A percentile compares a stretch with the other conserved stretches of the same genome.
Evolutionary conservation across 1,284 basidiomycete species (phyloP).

Genomic region (Quambalaria eucalypti): DNA sequence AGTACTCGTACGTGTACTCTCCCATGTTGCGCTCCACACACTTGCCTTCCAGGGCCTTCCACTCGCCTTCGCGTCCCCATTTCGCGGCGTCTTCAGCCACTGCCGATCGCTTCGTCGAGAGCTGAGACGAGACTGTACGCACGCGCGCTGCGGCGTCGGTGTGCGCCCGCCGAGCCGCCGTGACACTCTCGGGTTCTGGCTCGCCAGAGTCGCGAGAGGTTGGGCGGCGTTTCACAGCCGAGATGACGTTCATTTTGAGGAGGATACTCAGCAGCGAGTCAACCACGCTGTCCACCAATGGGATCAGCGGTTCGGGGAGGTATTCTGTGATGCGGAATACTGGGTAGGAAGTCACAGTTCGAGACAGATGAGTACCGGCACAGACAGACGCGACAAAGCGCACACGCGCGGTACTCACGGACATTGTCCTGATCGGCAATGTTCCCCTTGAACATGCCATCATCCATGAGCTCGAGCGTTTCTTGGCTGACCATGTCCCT

Average conservation of each 20-base stretch:
- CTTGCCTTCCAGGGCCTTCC: constrained; percentile 80
- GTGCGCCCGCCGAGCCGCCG: constrained; percentile 54
- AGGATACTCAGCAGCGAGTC: constrained; percentile 61
- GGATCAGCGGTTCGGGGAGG: constrained; percentile 71
- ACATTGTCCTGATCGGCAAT: constrained; percentile 50
- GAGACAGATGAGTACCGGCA: no score
- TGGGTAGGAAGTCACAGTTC: constrained; percentile 41
- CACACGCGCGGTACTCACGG: constrained; percentile 52
- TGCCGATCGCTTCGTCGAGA: constrained; percentile 51
- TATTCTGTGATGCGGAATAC: constrained; percentile 76
- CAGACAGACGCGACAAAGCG: no score
- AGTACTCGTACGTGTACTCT: constrained; percentile 97
- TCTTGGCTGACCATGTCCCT: constrained; percentile 56
- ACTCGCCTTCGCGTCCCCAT: constrained; percentile 78
- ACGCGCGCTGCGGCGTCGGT: constrained; percentile 38
- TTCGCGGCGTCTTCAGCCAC: constrained; percentile 56
- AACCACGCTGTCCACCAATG: constrained; percentile 65
- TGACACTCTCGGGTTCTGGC: constrained; percentile 20
- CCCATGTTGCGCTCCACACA: constrained; percentile 74
- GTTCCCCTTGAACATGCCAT: constrained; percentile 55
- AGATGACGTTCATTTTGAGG: constrained; percentile 59
- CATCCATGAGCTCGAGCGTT: constrained; percentile 47
- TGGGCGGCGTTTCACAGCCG: constrained; percentile 22
- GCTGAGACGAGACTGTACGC: constrained; percentile 51
- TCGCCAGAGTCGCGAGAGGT: constrained; percentile 7